Base-by-base conservation (phyloP, 192 early-diverging fungal genomes). In the Coemansia sp. region DNA sequence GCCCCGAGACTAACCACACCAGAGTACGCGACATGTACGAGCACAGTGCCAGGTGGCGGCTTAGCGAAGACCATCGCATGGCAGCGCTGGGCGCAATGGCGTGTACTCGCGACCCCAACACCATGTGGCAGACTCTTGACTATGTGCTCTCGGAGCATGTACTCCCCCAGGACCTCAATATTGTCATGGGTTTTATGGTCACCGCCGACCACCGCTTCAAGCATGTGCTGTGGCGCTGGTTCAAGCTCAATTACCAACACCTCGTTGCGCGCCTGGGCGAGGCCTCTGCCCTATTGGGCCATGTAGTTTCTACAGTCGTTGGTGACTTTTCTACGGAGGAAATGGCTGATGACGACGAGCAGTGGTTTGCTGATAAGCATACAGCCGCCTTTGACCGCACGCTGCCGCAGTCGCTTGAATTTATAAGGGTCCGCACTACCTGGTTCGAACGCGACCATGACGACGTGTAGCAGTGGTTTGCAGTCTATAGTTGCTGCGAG, bases 371-470 rank as follows among this genome's bases (percentile, higher is more conserved):
- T 6, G 83, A 79, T 39, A 86, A 89, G 72, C 84, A 80, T 66
- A 79, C 76, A 9, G 77, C 77, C 31, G 78, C 71, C 16, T 78
- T 84, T 62, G 79, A 86, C 65, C 73, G 85, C 16, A 81, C 88
- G 9, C 82, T 93, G 61, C 85, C 85, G 35, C 92, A 93, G 83
- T 85, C 86, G 44, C 68, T 93, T 11, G 92, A 93, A 75, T 82
- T 79, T 53, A 83, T 88, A 31, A 84, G 87, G 13, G 79, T 86
- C 21, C 86, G 88, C 66, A 70, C 77, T 17, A 70, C 70, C 10
- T 79, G 77, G 82, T 64, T 67, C 17, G 40, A 54, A 8, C 82
- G 82, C 54, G 82, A 84, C 63, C 19, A 54, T 17, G 62, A 68
- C 14, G 73, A 71, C 17, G 73, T 83, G 4, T 13, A 19, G 39